These are phyloP conservation scores for Naganishia friedmannii DNA, from an alignment of 768 basidiomycete species.

Conservation along the genomic window DNA sequence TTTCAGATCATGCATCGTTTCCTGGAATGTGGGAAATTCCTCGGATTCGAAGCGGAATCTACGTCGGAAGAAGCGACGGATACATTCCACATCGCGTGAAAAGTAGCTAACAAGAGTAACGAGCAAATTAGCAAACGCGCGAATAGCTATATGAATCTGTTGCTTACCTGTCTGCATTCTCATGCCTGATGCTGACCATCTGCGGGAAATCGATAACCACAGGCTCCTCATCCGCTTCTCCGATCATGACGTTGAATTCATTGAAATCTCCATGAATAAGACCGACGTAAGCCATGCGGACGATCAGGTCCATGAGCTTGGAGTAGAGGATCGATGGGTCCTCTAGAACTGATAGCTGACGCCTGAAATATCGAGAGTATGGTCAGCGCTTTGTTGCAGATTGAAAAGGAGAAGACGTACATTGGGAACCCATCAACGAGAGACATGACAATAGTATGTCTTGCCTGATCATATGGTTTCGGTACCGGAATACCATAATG, in stretches of 20 bases:
- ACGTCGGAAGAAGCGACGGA: constrained; percentile 84
- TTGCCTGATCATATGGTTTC: constrained; percentile 83
- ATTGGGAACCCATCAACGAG: constrained; percentile 90
- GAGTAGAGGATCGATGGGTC: constrained; percentile 69
- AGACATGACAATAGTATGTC: constrained; percentile 95
- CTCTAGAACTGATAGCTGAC: constrained; percentile 66
- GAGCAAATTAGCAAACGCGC: neutral
- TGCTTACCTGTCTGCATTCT: constrained; percentile 89
- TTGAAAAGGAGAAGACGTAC: constrained; percentile 57
- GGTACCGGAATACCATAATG: constrained; percentile 93
- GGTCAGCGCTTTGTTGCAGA: neutral
- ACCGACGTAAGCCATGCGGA: constrained; percentile 85
- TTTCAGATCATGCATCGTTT: constrained; percentile 57
- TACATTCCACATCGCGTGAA: constrained; percentile 96
- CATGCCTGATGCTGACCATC: constrained; percentile 96
- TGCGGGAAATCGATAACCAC: constrained; percentile 98
- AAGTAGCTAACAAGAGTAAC: constrained; percentile 70
- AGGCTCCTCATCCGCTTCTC: constrained; percentile 69
- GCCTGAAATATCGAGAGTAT: constrained; percentile 44
- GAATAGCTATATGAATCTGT: neutral
- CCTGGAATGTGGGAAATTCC: constrained; percentile 80
- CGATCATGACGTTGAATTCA: constrained; percentile 97
- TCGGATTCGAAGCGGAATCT: constrained; percentile 89
- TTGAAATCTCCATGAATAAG: constrained; percentile 99
- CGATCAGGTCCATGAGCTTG: constrained; percentile 87